Percentiles rank a stretch among this genome's conserved stretches.
phyloP scores from a whole-genome alignment of 495 filamentous ascomycete genomes.

The Penicillium paxilli region DNA sequence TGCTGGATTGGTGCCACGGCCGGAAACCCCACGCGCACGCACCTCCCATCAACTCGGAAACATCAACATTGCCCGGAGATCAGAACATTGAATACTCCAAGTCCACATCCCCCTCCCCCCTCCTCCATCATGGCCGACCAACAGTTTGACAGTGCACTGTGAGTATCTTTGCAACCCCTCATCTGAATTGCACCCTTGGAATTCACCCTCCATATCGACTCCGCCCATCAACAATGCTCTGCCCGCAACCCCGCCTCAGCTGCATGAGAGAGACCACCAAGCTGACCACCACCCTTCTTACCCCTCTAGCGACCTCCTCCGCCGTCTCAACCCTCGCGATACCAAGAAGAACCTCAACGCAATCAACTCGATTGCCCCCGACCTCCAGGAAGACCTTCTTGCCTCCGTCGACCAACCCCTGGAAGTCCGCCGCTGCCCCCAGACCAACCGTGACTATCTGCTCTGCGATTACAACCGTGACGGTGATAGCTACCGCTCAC shows the following conservation, averaged over 20 bases:
- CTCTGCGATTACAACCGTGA: constrained; percentile 99
- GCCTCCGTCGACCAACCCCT: constrained; percentile 96
- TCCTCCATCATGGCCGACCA: constrained; percentile 49
- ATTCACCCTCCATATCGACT: not conserved
- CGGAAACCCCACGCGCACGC: constrained; percentile 23
- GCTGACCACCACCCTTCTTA: constrained; percentile 24
- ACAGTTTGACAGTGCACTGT: constrained; percentile 67
- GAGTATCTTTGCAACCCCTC: constrained; percentile 22
- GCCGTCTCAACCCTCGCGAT: constrained; percentile 91
- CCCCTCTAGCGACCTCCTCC: constrained; percentile 94
- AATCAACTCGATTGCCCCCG: constrained; percentile 82
- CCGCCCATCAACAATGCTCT: not conserved
- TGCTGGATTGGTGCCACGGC: constrained; percentile 26
- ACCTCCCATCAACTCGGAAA: no score
- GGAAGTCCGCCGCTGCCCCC: constrained; percentile 76
- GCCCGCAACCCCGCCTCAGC: constrained; percentile 30
- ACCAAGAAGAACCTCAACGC: constrained; percentile 80
- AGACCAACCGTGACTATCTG: constrained; percentile 91
- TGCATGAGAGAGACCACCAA: constrained; percentile 14
- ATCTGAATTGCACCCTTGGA: not conserved
- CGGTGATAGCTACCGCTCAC: constrained; percentile 93
- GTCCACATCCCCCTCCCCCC: constrained; percentile 10
- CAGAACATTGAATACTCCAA: constrained; percentile 20
- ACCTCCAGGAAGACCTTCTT: constrained; percentile 95
- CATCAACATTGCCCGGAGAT: constrained; percentile 26